A percentile compares a stretch with the other conserved stretches of the same genome.
Evolutionary conservation across 2,329 filamentous ascomycete species (phyloP).

Genomic region (Ilyonectria robusta): DNA sequence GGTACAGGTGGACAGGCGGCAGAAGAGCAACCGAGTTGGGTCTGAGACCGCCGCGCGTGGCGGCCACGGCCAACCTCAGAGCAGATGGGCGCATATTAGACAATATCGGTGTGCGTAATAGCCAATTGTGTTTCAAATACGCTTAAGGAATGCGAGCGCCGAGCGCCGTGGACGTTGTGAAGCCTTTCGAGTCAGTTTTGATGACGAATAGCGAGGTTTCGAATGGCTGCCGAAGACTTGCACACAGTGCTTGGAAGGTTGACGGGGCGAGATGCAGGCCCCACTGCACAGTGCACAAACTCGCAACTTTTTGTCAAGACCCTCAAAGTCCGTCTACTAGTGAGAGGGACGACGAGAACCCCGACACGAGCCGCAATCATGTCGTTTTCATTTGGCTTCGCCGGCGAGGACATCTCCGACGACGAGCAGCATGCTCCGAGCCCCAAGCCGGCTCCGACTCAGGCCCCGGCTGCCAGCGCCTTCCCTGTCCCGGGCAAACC

Average conservation of each 20-base stretch:
- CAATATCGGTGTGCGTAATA: background rate
- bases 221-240: conserved; percentile 19
- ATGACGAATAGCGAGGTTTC: conserved; percentile 27
- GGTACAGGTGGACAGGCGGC: conserved; percentile 90
- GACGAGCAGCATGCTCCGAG: conserved; percentile 50
- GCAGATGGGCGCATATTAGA: conserved; percentile 48
- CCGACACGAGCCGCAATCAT: conserved; percentile 42
- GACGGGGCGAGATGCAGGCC: conserved; percentile 29
- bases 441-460: conserved; percentile 32
- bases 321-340: background rate
- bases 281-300: conserved; percentile 49
- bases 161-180: background rate
- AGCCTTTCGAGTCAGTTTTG: background rate
- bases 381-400: conserved; percentile 74
- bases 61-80: conserved; percentile 55
- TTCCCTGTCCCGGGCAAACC: conserved; percentile 75
- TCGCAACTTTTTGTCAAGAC: conserved; percentile 37
- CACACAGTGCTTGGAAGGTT: conserved; percentile 37
- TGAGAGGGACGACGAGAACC: background rate
- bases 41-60: conserved; percentile 51
- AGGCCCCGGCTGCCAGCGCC: conserved; percentile 55
- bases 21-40: conserved; percentile 76
- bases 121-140: background rate
- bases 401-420: conserved; percentile 73
- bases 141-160: background rate